Evolutionary conservation across 2,329 filamentous ascomycete genomes (phyloP).

Genomic region (Myriosclerotinia scirpicola): DNA sequence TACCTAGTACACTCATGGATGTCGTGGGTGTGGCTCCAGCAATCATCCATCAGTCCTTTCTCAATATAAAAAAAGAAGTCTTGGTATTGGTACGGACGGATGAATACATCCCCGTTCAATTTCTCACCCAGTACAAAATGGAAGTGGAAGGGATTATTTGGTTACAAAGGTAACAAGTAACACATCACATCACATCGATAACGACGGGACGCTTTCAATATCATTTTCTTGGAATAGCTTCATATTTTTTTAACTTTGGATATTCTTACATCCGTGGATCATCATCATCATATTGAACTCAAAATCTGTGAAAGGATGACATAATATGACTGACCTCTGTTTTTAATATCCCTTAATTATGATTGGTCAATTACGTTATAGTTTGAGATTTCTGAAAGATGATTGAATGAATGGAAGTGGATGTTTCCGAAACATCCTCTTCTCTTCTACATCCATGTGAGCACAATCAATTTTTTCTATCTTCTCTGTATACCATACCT

Average conservation of each 20-base stretch:
- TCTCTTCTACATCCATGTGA: not conserved
- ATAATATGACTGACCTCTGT: too few species aligned
- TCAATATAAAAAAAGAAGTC: too few species aligned
- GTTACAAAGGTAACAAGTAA: too few species aligned
- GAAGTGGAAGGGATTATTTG: too few species aligned
- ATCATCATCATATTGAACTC: not conserved
- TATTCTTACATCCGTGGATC: not conserved
- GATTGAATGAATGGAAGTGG: constrained; percentile 11
- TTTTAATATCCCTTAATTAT: not conserved
- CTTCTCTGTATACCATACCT: not conserved
- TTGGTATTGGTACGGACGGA: too few species aligned
- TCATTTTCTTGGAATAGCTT: constrained; percentile 1
- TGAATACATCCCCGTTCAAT: too few species aligned
- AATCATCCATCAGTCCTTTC: too few species aligned
- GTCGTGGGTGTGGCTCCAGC: too few species aligned
- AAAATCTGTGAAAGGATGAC: not conserved
- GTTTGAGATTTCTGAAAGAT: not conserved
- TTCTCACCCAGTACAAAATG: too few species aligned
- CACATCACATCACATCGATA: too few species aligned
- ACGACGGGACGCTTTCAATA: too few species aligned
- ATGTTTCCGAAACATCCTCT: not conserved
- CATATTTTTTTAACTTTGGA: not conserved
- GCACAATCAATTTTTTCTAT: not conserved
- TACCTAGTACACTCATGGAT: too few species aligned
- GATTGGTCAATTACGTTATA: constrained; percentile 10